Evolutionary conservation across 2,329 filamentous ascomycete species (phyloP).

Genomic region (Botrytis deweyae): DNA sequence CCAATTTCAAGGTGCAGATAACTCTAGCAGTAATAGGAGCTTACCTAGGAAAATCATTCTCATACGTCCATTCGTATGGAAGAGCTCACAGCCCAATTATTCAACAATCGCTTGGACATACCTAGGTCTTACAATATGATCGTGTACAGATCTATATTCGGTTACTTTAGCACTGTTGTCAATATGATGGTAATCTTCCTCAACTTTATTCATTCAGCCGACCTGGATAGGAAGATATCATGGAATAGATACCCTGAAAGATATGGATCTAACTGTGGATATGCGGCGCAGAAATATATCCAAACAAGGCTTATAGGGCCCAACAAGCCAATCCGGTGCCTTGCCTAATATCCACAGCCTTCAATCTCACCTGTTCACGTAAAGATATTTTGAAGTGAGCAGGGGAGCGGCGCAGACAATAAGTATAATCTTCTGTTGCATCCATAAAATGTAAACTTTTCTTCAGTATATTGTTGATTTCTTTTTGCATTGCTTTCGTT

Average conservation of each 20-base stretch:
- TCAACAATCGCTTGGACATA: neutral
- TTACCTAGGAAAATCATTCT: neutral
- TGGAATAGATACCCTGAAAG: neutral
- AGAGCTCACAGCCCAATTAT: neutral
- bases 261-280: constrained; percentile 12
- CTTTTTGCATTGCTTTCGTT: neutral
- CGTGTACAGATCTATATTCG: neutral
- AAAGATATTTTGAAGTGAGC: constrained; percentile 6
- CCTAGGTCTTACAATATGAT: neutral
- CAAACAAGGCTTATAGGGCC: constrained; percentile 13
- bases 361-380: constrained; percentile 14
- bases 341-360: neutral
- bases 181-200: neutral
- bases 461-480: neutral
- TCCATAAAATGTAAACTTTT: neutral
- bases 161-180: no score
- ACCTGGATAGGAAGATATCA: neutral
- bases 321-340: neutral
- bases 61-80: neutral
- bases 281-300: neutral
- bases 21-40: neutral
- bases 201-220: neutral
- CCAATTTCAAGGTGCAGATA: neutral
- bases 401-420: neutral
- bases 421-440: neutral